Evolutionary conservation across 2,329 filamentous ascomycete genomes (phyloP), one percentile per base, ranked within the genome.

Genomic region (Colletotrichum sp.): DNA sequence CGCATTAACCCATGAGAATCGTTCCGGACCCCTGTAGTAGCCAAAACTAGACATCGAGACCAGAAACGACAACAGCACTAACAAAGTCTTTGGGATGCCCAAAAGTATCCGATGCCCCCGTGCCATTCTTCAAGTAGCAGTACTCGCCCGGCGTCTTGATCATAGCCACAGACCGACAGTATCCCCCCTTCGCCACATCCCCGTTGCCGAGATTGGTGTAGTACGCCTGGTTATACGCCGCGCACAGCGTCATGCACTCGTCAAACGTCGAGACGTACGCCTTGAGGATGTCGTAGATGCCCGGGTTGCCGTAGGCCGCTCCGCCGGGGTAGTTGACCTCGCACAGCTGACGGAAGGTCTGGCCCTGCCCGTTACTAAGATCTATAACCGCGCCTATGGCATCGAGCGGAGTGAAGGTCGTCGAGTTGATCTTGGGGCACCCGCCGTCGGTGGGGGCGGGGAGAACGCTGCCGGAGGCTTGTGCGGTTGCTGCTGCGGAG

Each of bases 111-210:
- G 74, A 74, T 18, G 55, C 72, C 6, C 77, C 76, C 16, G 78
- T 79, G 4, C 69, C 76, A 36, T 79, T 79, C 71, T 79, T 79
- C 30, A 79, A 59, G 28, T 78, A 79, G 70, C 78, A 79, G 18
- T 77, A 79, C 59, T 76, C 78, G 7, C 78, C 78, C 2, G 70
- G 38, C 12, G 18, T 56, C 70, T 79, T 78, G 26, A 78, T 73
- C 66, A 79, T 74, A n/a, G 73, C 64, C 28, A 78, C 77, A 36
- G 75, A 76, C 32, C 72, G 65, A 18, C 77, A 77, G 7, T 69
- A 68, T 6, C 77, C 77, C 14, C 62, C 64, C 18, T 21, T 26
- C 9, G 26, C 48, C 12, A 75, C 62, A 6, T 18, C 38, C 32
- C 69, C 73, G 26, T 32, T 52, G 43, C 16, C 38, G 21, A 73